Base-by-base conservation (phyloP, 305 asterid genomes). In the Plantago coronopus region DNA sequence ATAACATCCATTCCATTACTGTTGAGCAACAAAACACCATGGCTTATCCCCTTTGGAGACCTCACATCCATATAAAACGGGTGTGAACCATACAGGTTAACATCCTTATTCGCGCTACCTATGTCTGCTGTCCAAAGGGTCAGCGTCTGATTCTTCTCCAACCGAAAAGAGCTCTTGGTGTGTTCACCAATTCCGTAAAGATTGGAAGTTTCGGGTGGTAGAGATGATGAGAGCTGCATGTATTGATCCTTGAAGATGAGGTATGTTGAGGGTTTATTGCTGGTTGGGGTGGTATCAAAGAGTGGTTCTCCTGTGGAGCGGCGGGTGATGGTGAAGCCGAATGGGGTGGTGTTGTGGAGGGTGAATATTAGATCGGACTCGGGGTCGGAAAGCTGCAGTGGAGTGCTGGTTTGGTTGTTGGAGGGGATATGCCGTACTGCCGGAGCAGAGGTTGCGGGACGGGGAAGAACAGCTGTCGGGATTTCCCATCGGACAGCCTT, bases 1-100 rank as follows among this genome's bases (percentile, higher is more conserved):
- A 72, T 78, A 66, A 84, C 69, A 67, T 91, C 95, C 98, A 91
- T 88, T n/a, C 94, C 98, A 15, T 91, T 91, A 54, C 95, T 91
- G 34, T 79, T 91, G 25, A 91, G 70, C 76, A 88, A 72, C 79
- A 91, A 44, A 14, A 84, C 95, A 34, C 98, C 98, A 61, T 88
- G 96, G 23, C 83, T 72, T 15, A 50, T 42, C 62, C 96, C 98
- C 1, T 66, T 65, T 0, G 88, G 89, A 38, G 90, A 74, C 45
- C 95, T 70, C 10, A 91, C 83, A 25, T 91, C 98, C 90, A 91
- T 66, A 59, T 91, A 84, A 64, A 91, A 88, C 4, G 95, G 96
- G 63, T 88, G 96, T 1, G 94, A 84, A 0, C 98, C 98, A 37
- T 91, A 91, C 62, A 91, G 54, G 43, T 91, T 91, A 59, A 88